phyloP scores from a whole-genome alignment of 2,329 filamentous ascomycete genomes.

The Sporothrix humicola region DNA sequence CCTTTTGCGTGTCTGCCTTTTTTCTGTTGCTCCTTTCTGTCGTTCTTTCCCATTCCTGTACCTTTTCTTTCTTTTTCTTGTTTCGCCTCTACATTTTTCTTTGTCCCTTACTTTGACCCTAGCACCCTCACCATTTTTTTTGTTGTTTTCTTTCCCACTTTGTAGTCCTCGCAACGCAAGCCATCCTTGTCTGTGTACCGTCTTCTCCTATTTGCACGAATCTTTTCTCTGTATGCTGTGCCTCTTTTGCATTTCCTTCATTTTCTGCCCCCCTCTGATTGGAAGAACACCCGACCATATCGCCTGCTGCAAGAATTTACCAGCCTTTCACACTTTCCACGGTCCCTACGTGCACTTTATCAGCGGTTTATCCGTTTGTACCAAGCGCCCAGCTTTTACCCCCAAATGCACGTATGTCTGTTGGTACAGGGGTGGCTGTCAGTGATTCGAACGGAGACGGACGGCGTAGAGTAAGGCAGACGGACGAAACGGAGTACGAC shows the following conservation, averaged over 20 bases:
- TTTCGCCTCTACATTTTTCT: neutral
- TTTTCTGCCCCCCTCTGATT: neutral
- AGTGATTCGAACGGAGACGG: too few species aligned
- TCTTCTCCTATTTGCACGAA: neutral
- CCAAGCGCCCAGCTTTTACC: slow-evolving; percentile 15
- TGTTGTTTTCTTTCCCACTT: too few species aligned
- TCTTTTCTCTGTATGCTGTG: neutral
- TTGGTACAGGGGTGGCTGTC: neutral
- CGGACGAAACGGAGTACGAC: too few species aligned
- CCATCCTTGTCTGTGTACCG: neutral
- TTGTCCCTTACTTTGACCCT: neutral
- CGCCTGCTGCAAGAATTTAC: neutral
- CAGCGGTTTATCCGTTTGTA: slow-evolving; percentile 1
- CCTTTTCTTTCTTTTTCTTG: too few species aligned
- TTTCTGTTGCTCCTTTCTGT: neutral
- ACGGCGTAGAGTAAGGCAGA: too few species aligned
- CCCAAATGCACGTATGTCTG: neutral
- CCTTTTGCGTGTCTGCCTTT: neutral
- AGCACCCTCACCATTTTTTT: too few species aligned
- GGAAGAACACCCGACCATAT: neutral
- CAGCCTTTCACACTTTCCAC: neutral
- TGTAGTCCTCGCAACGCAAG: neutral
- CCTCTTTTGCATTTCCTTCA: too few species aligned
- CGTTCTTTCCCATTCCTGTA: too few species aligned
- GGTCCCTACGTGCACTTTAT: neutral